Evolutionary conservation across 495 filamentous ascomycete genomes (phyloP).

Genomic region (Aspergillus ellipticus): DNA sequence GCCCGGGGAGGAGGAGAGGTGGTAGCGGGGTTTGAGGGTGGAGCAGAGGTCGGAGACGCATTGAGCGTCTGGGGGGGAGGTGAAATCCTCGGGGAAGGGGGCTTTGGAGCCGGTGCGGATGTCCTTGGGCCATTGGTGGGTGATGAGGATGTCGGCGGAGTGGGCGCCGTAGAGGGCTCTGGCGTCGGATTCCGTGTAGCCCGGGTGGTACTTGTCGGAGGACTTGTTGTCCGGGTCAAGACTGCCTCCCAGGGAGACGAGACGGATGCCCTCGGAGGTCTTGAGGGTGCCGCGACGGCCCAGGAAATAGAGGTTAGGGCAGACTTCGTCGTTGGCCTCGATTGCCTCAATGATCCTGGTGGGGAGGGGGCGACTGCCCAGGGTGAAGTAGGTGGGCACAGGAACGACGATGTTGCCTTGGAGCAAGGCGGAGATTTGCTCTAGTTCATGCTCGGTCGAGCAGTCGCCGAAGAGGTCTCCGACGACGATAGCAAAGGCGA

Average conservation of each 20-base stretch:
- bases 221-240: conserved; percentile 54
- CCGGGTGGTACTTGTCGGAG: conserved; percentile 61
- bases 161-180: conserved; percentile 68
- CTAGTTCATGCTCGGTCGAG: conserved; percentile 47
- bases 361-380: conserved; percentile 69
- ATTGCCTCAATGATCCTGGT: conserved; percentile 64
- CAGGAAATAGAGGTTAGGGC: conserved; percentile 81
- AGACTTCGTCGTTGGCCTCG: conserved; percentile 74
- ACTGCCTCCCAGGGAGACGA: conserved; percentile 74
- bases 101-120: conserved; percentile 61
- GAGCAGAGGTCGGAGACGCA: conserved; percentile 71
- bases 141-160: conserved; percentile 78
- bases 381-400: conserved; percentile 80
- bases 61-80: conserved; percentile 42
- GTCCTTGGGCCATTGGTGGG: conserved; percentile 74
- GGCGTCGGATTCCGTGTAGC: conserved; percentile 73
- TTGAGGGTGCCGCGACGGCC: conserved; percentile 81
- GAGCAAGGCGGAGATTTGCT: conserved; percentile 61
- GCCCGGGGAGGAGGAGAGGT: conserved; percentile 66
- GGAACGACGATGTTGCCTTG: conserved; percentile 66
- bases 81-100: conserved; percentile 39
- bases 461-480: conserved; percentile 72
- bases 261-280: conserved; percentile 82
- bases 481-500: conserved; percentile 76
- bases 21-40: conserved; percentile 79